Conservation (phyloP, 1,284 basidiomycete genomes). For the Agroathelia rolfsii region DNA sequence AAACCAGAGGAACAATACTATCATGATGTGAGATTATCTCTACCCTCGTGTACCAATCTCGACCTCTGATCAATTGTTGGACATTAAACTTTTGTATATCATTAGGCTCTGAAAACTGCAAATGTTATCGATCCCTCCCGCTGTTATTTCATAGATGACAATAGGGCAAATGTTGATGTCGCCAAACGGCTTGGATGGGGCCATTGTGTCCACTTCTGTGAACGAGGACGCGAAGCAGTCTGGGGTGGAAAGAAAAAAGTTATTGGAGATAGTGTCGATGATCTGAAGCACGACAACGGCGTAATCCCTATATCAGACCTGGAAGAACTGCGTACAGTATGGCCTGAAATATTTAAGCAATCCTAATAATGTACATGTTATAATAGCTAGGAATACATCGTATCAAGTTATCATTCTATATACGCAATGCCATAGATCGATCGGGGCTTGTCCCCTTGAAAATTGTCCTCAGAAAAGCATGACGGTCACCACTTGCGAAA, state of each 20-base stretch:
- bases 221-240: slow-evolving; percentile 47
- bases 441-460: no score
- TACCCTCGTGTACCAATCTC: background rate
- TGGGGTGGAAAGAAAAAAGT: slow-evolving; percentile 51
- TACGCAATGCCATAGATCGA: no score
- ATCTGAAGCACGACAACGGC: slow-evolving; percentile 27
- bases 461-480: slow-evolving; percentile 66
- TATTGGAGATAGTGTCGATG: slow-evolving; percentile 32
- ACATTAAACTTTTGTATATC: background rate
- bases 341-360: slow-evolving; percentile 60
- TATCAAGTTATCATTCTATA: no score
- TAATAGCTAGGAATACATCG: no score
- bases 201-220: slow-evolving; percentile 64
- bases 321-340: slow-evolving; percentile 55
- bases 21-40: slow-evolving; percentile 32
- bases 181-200: slow-evolving; percentile 62
- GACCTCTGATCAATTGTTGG: background rate
- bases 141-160: slow-evolving; percentile 74
- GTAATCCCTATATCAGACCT: slow-evolving; percentile 40
- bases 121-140: slow-evolving; percentile 50
- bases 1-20: slow-evolving; percentile 77
- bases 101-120: slow-evolving; percentile 55
- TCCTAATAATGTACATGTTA: background rate
- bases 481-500: slow-evolving; percentile 67
- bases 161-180: slow-evolving; percentile 51